Conservation (phyloP, 192 early-diverging fungal genomes). For the Coemansia sp. region DNA sequence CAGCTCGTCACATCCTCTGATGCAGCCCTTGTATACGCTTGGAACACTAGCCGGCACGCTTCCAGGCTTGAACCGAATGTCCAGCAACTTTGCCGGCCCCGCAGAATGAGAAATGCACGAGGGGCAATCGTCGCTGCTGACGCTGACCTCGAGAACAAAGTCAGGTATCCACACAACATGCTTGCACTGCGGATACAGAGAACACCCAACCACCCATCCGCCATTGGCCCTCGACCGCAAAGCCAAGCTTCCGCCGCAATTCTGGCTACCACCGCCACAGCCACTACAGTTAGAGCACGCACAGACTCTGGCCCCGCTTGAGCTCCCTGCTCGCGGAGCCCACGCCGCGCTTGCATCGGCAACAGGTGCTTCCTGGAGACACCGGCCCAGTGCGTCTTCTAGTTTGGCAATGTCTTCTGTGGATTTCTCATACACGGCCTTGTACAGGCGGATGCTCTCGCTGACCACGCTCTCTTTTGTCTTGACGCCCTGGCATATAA, state of each 20-base stretch:
- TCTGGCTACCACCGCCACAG: conserved; percentile 13
- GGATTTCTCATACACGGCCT: conserved; percentile 64
- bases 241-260: not conserved
- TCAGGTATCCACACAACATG: conserved; percentile 48
- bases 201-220: conserved; percentile 51
- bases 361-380: conserved; percentile 24
- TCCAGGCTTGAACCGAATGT: conserved; percentile 35
- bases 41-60: conserved; percentile 37
- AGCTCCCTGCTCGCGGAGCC: conserved; percentile 3
- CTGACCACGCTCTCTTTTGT: conserved; percentile 67
- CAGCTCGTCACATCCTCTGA: conserved; percentile 50
- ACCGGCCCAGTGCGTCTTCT: conserved; percentile 45
- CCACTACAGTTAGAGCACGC: conserved; percentile 21
- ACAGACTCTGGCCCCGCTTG: conserved; percentile 19
- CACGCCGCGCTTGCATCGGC: conserved; percentile 3
- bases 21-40: conserved; percentile 24
- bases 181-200: conserved; percentile 53
- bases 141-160: conserved; percentile 11
- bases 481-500: conserved; percentile 69
- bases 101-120: conserved; percentile 11
- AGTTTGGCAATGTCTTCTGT: conserved; percentile 53
- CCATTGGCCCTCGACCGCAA: conserved; percentile 13
- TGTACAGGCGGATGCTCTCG: conserved; percentile 69
- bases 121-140: conserved; percentile 23
- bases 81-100: conserved; percentile 27